These are phyloP conservation scores for Aspergillus fructus DNA, from an alignment of 2,329 filamentous ascomycete genomes.

Conservation along the genomic window DNA sequence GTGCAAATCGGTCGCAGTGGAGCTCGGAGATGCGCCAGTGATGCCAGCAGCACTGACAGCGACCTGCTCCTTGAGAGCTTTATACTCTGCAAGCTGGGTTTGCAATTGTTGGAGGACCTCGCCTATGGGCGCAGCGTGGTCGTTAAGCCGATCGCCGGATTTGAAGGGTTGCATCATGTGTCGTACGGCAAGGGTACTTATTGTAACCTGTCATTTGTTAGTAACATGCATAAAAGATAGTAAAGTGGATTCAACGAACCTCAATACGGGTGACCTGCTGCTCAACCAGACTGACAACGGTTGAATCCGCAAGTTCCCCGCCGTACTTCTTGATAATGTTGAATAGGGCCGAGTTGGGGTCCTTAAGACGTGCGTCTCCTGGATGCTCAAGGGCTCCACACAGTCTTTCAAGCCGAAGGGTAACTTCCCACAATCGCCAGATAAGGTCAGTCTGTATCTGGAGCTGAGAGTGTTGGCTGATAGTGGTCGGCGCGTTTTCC, in stretches of 20 bases:
- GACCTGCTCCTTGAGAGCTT: conserved; percentile 41
- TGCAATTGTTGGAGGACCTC: conserved; percentile 54
- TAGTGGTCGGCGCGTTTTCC: conserved; percentile 51
- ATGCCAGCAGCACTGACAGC: conserved; percentile 27
- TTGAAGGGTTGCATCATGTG: conserved; percentile 73
- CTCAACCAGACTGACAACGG: conserved; percentile 85
- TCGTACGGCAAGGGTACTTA: conserved; percentile 74
- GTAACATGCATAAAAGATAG: background rate
- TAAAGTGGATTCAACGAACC: conserved; percentile 56
- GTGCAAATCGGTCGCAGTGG: conserved; percentile 14
- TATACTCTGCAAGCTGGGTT: conserved; percentile 43
- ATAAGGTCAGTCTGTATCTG: conserved; percentile 82
- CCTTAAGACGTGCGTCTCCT: conserved; percentile 62
- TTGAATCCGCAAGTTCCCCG: conserved; percentile 83
- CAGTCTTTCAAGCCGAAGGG: conserved; percentile 85
- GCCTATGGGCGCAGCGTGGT: conserved; percentile 75
- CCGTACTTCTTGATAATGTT: conserved; percentile 71
- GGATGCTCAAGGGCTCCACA: conserved; percentile 82
- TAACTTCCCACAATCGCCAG: conserved; percentile 87
- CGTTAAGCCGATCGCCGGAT: conserved; percentile 61
- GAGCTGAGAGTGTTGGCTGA: conserved; percentile 63
- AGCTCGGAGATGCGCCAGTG: conserved; percentile 18
- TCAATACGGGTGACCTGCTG: conserved; percentile 96
- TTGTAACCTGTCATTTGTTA: conserved; percentile 63
- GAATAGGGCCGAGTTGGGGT: conserved; percentile 79